Conservation (phyloP, 164 flowering plant genomes). For the Brasenia schreberi region DNA sequence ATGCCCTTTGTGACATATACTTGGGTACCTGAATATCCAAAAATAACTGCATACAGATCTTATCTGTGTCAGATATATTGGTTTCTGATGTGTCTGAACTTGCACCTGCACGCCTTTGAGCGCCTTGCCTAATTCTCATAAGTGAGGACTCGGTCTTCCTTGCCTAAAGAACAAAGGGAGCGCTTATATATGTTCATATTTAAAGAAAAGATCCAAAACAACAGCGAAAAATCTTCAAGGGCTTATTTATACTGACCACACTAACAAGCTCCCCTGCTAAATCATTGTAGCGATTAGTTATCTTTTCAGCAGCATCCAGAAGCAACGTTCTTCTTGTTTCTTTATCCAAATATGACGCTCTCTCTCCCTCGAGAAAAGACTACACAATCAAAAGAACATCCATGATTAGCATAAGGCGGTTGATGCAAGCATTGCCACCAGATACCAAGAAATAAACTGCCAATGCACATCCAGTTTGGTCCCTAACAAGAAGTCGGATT, state of each 20-base stretch:
- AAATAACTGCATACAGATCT: constrained; percentile 83
- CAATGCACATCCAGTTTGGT: no score
- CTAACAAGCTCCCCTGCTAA: constrained; percentile 63
- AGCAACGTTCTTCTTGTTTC: constrained; percentile 43
- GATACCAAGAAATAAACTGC: no score
- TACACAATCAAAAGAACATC: constrained; percentile 9
- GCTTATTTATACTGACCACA: constrained; percentile 40
- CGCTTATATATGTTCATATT: background rate
- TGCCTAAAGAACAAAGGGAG: constrained; percentile 29
- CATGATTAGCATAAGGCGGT: no score
- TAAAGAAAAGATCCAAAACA: background rate
- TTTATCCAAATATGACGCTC: constrained; percentile 41
- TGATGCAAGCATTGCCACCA: no score
- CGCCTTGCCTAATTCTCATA: constrained; percentile 63
- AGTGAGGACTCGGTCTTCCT: constrained; percentile 81
- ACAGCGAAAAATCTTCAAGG: background rate
- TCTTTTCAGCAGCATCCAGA: constrained; percentile 50
- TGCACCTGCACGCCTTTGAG: constrained; percentile 76
- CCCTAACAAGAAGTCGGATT: no score
- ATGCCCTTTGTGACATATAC: background rate
- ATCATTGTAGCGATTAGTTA: constrained; percentile 62
- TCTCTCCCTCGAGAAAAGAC: constrained; percentile 74
- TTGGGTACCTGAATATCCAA: constrained; percentile 79
- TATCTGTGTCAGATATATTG: constrained; percentile 76
- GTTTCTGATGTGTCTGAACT: constrained; percentile 61